Percentiles rank a stretch among this genome's conserved stretches.
phyloP scores from a whole-genome alignment of 768 basidiomycete species.

The Hygrocybe punicea region DNA sequence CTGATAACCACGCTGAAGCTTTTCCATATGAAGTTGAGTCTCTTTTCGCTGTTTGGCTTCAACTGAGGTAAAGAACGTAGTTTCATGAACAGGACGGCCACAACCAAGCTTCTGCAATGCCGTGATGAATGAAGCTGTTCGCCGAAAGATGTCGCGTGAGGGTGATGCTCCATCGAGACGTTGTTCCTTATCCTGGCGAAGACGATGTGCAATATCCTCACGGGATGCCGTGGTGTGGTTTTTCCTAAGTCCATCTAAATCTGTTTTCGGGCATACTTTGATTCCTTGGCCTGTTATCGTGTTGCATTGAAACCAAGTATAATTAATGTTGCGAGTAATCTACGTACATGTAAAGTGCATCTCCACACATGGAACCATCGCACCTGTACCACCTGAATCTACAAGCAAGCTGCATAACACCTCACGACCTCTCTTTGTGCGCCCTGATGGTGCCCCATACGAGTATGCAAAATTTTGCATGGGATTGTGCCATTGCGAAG shows the following conservation, averaged over 20 bases:
- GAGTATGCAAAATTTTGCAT: constrained; percentile 14
- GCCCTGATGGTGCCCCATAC: constrained; percentile 10
- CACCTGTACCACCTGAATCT: background rate
- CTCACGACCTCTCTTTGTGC: constrained; percentile 2
- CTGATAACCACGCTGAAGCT: constrained; percentile 5
- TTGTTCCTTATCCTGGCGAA: background rate
- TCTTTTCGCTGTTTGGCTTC: background rate
- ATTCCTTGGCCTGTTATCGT: constrained; percentile 13
- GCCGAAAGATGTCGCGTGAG: background rate
- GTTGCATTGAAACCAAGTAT: background rate
- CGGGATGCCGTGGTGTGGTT: constrained; percentile 11
- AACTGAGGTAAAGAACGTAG: background rate
- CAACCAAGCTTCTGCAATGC: constrained; percentile 4
- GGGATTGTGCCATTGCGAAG: constrained; percentile 11
- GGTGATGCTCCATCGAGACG: background rate
- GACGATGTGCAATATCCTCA: constrained; percentile 2
- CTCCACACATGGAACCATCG: constrained; percentile 12
- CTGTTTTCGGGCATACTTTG: constrained; percentile 15
- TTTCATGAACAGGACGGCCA: background rate
- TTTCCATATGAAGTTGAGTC: background rate
- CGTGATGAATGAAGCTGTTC: constrained; percentile 1
- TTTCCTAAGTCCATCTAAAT: constrained; percentile 4
- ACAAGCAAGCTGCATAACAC: constrained; percentile 8
- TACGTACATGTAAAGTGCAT: constrained; percentile 18
- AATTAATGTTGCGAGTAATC: background rate